phyloP scores from a whole-genome alignment of 768 basidiomycete species.

The Brasilioporus rufonigricans region DNA sequence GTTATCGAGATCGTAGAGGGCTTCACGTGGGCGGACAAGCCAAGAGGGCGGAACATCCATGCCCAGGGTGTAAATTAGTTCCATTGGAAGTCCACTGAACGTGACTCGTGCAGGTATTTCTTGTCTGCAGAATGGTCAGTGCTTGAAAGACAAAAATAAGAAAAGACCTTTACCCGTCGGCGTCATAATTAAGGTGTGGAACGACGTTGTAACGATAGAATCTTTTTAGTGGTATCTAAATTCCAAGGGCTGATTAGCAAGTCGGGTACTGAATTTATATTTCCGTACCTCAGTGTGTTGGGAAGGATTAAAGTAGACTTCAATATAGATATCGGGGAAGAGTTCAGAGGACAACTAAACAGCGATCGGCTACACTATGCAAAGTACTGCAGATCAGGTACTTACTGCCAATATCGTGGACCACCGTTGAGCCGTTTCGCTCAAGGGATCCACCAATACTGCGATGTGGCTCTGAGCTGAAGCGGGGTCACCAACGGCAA shows the following conservation, averaged over 20 bases:
- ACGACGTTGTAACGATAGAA: constrained; percentile 84
- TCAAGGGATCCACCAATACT: constrained; percentile 81
- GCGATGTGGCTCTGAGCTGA: constrained; percentile 70
- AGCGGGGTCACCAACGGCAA: constrained; percentile 64
- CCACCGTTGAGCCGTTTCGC: constrained; percentile 84
- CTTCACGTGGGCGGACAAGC: constrained; percentile 88
- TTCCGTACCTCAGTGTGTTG: constrained; percentile 60
- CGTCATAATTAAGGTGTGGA: constrained; percentile 58
- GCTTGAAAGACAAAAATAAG: neutral
- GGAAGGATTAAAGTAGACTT: constrained; percentile 79
- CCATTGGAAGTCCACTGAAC: constrained; percentile 74
- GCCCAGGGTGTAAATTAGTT: constrained; percentile 91
- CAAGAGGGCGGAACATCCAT: constrained; percentile 91
- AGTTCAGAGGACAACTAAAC: constrained; percentile 32
- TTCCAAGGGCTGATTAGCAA: neutral
- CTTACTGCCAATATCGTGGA: constrained; percentile 71
- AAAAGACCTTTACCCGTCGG: constrained; percentile 51
- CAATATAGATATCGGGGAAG: constrained; percentile 62
- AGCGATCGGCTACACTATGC: neutral
- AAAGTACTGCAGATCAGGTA: neutral
- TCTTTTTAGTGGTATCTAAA: constrained; percentile 81
- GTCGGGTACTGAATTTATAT: neutral
- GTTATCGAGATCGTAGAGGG: constrained; percentile 95
- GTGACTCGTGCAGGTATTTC: constrained; percentile 56
- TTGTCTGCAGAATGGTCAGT: constrained; percentile 37